Evolutionary conservation across 2,329 filamentous ascomycete species (phyloP), one percentile per base, ranked within the genome.

Genomic region (Podosphaera xanthii): DNA sequence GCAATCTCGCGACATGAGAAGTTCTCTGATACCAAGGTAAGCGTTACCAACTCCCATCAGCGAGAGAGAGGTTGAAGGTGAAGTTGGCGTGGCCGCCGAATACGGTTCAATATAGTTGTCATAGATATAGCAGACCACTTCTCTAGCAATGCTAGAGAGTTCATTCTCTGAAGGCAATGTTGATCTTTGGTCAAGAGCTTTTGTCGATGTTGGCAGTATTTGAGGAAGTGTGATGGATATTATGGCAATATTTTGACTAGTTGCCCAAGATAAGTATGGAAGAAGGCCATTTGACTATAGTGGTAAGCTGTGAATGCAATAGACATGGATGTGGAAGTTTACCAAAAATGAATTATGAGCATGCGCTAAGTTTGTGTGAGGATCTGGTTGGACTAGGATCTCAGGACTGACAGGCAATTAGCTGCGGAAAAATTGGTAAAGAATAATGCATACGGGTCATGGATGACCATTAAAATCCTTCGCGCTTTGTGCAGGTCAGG

Each of bases 171-270:
- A 38, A n/a, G 35, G 44, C 12, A 30, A 55, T 10, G 53, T 36
- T 30, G 12, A 40, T 36, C 36, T 36, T 6, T 34, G 35, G 22
- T 61, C 52, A 14, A 59, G 55, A 7, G 58, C 58, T 34, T 63
- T 59, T 10, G 49, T 59, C n/a, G 52, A 53, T 2, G 44, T 30
- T 62, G 58, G 61, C 56, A 90, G 75, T 65, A 89, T 81, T 63
- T 83, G 84, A 0, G 91, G 91, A 2, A 98, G 78, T 64, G 97
- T 97, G 60, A 95, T 80, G 69, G 98, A 92, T 65, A 98, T 85
- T 31, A 97, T 81, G 1, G 82, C 87, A 66, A 91, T 94, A 14
- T 78, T 81, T 60, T 87, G 78, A n/a, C 77, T 72, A 30, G 83
- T 71, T 0, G 88, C 88, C 88, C 89, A 95, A 61, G 85, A 82